Evolutionary conservation across 202 grass and related monocot genomes (phyloP), one percentile per base, ranked within the genome.

Genomic region (Schoenoplectus tabernaemontani): DNA sequence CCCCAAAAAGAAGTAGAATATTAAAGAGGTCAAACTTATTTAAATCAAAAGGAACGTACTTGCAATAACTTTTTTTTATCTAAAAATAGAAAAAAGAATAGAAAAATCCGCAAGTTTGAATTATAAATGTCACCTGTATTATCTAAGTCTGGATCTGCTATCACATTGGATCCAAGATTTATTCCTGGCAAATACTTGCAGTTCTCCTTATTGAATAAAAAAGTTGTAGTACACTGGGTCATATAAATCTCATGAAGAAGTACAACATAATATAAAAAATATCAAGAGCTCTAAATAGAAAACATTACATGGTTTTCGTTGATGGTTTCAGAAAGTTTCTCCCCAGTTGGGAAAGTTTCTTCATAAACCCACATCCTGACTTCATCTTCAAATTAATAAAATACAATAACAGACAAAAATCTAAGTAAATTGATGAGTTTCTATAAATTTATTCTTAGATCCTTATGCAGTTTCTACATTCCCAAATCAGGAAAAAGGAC

Each of bases 301-400:
- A n/a, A 26, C 64, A 51, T 86, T 85, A 98, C 91, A 89, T 94
- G 85, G n/a, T 63, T 70, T 87, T 89, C 41, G 54, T 92, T 98
- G 87, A 98, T 98, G 84, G 84, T 87, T 51, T 92, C 84, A 2
- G 95, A 94, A 13, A 97, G 86, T 66, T 92, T 98, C 46, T 90
- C 87, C 20, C 91, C 95, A 50, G 74, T 87, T 1, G 82, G 91
- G 32, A 94, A 85, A 56, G 65, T 90, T 73, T 98, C 95, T 85
- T 98, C 95, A 85, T 87, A 90, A 26, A 98, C 91, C 95, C 95
- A 98, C 87, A 98, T 94, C 70, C 89, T 87, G 15, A 94, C 91
- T 87, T 98, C 94, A 87, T 97, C 94, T 97, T 51, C 28, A 73
- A 72, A 86, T 65, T 1, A 68, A 64, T 34, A 5, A 33, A 68